A percentile compares a stretch with the other conserved stretches of the same genome.
Evolutionary conservation across 441 rosid genomes (phyloP).

Genomic region (Corymbia calophylla): DNA sequence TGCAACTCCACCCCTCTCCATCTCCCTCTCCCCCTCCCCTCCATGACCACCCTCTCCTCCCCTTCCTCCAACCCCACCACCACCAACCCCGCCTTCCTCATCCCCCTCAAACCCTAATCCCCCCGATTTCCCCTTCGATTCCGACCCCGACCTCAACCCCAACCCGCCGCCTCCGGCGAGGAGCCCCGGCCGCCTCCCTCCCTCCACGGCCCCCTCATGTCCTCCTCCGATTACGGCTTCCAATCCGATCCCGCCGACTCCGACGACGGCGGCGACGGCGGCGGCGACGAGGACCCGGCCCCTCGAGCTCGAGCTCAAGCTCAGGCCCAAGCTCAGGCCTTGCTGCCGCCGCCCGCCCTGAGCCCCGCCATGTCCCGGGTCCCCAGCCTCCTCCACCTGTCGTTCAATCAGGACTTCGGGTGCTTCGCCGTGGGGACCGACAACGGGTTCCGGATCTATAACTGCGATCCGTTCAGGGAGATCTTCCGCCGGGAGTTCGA

Average conservation of each 20-base stretch:
- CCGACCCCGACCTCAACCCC: background rate
- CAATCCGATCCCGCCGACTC: background rate
- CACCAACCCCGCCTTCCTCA: slow-evolving; percentile 30
- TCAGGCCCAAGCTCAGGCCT: background rate
- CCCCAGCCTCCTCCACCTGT: slow-evolving; percentile 21
- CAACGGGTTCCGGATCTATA: slow-evolving; percentile 33
- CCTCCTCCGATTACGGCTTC: background rate
- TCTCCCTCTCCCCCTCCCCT: slow-evolving; percentile 39
- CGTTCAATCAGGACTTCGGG: slow-evolving; percentile 43
- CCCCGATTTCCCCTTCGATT: slow-evolving; percentile 22
- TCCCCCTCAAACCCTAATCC: slow-evolving; percentile 28
- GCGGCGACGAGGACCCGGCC: background rate
- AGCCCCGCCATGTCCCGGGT: background rate
- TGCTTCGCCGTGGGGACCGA: slow-evolving; percentile 41
- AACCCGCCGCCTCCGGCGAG: background rate
- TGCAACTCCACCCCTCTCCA: slow-evolving; percentile 17
- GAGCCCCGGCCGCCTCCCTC: background rate
- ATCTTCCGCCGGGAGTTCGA: slow-evolving; percentile 24
- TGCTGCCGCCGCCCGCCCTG: background rate
- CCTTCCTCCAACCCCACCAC: slow-evolving; percentile 35
- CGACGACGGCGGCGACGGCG: background rate
- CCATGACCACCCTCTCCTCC: slow-evolving; percentile 33
- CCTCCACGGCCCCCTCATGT: background rate
- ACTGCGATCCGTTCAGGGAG: slow-evolving; percentile 28
- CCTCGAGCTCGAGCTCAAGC: background rate